phyloP scores from a whole-genome alignment of 495 filamentous ascomycete species.

The Penicillium macrosclerotiorum region DNA sequence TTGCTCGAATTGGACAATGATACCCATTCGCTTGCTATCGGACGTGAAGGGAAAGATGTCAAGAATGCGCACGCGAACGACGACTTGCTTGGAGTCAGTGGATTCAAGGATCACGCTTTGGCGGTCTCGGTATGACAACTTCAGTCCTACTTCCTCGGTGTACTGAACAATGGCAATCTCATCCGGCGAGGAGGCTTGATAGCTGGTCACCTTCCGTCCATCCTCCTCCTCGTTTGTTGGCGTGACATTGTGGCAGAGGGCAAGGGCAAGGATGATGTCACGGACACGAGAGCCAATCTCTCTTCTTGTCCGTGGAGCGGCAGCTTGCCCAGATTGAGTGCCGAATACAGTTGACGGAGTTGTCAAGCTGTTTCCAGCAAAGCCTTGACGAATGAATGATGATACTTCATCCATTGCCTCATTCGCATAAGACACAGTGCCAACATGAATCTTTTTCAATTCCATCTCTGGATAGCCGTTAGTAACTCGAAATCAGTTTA shows the following conservation, averaged over 20 bases:
- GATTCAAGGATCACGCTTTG: slow-evolving; percentile 79
- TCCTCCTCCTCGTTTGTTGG: slow-evolving; percentile 82
- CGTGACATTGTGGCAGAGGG: slow-evolving; percentile 96
- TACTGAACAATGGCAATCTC: slow-evolving; percentile 98
- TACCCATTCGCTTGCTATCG: slow-evolving; percentile 98
- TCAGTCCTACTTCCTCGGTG: slow-evolving; percentile 89
- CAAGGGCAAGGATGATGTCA: slow-evolving; percentile 86
- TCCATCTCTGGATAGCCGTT: slow-evolving; percentile 71
- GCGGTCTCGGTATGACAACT: slow-evolving; percentile 80
- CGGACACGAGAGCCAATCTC: slow-evolving; percentile 92
- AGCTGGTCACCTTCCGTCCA: slow-evolving; percentile 74
- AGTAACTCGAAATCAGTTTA: not conserved
- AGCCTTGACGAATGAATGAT: slow-evolving; percentile 79
- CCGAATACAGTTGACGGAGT: slow-evolving; percentile 72
- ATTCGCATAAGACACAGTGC: slow-evolving; percentile 95
- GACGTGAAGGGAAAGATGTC: slow-evolving; percentile 98
- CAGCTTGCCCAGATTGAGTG: slow-evolving; percentile 53
- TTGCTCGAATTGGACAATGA: slow-evolving; percentile 79
- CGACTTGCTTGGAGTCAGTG: slow-evolving; percentile 68
- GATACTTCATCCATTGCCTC: slow-evolving; percentile 98
- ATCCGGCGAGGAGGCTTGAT: slow-evolving; percentile 96
- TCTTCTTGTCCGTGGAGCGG: slow-evolving; percentile 75
- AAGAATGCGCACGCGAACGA: slow-evolving; percentile 85
- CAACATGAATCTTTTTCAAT: slow-evolving; percentile 96
- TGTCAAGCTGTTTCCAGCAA: slow-evolving; percentile 59